Evolutionary conservation across 441 rosid species (phyloP).

Genomic region (Omphalea diandra): DNA sequence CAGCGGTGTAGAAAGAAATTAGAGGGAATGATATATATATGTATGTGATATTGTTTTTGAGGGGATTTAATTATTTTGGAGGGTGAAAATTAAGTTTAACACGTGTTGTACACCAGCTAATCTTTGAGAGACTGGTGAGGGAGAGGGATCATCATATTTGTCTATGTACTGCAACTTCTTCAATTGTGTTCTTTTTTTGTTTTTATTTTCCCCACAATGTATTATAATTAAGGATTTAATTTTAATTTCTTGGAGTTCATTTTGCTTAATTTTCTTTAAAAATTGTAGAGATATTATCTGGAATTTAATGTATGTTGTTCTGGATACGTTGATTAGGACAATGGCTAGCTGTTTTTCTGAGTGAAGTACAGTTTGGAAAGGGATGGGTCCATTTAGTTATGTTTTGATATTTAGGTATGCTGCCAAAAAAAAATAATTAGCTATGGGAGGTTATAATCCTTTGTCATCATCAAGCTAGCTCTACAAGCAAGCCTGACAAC

Average conservation of each 20-base stretch:
- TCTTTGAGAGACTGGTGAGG: conserved; percentile 22
- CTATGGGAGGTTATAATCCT: not conserved
- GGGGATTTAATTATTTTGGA: conserved; percentile 9
- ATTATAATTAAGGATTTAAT: not conserved
- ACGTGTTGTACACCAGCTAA: conserved; percentile 32
- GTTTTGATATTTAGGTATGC: too few species aligned
- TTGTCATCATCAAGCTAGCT: too few species aligned
- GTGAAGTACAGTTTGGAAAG: conserved; percentile 3
- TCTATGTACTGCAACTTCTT: too few species aligned
- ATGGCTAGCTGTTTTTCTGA: not conserved
- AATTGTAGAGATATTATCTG: too few species aligned
- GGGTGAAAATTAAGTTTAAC: conserved; percentile 20
- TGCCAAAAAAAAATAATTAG: not conserved
- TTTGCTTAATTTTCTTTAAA: not conserved
- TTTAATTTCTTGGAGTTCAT: not conserved
- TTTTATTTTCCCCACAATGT: too few species aligned
- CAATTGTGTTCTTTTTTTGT: not conserved
- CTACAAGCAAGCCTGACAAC: too few species aligned
- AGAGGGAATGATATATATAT: too few species aligned
- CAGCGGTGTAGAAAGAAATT: conserved; percentile 11
- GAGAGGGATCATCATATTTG: conserved; percentile 7
- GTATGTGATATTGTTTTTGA: too few species aligned
- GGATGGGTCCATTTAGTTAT: not conserved
- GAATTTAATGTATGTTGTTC: too few species aligned
- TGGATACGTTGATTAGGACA: not conserved